A percentile compares a stretch with the other conserved stretches of the same genome.
These are phyloP conservation scores for Cladorrhinum sp. DNA, from an alignment of 2,329 filamentous ascomycete species.

Conservation along the genomic window DNA sequence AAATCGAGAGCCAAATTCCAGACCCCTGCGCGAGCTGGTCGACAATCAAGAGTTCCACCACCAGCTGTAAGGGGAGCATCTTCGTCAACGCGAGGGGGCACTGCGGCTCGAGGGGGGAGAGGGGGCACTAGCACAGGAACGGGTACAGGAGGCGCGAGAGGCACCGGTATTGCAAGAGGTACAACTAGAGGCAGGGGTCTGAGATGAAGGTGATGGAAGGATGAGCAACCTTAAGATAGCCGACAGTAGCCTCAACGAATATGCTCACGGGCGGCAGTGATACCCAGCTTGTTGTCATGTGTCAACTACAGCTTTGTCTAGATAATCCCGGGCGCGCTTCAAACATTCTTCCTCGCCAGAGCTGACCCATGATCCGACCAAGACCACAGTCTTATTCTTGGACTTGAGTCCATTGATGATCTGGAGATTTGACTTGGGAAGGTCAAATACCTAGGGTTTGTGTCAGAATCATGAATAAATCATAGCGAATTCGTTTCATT, in stretches of 20 bases:
- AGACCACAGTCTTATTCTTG: conserved; percentile 59
- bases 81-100: conserved; percentile 34
- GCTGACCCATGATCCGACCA: conserved; percentile 28
- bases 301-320: conserved; percentile 18
- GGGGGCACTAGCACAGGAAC: conserved; percentile 39
- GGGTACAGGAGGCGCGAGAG: conserved; percentile 32
- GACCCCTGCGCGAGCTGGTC: conserved; percentile 41
- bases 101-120: conserved; percentile 36
- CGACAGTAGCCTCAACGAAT: too few relatives aligned
- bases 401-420: conserved; percentile 63
- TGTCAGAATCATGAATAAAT: neutral
- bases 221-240: too few relatives aligned
- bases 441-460: conserved; percentile 48
- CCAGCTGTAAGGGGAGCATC: conserved; percentile 32
- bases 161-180: conserved; percentile 35
- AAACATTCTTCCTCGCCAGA: conserved; percentile 29
- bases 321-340: conserved; percentile 28
- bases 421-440: conserved; percentile 62
- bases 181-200: conserved; percentile 17
- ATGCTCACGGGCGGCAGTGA: too few relatives aligned
- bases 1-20: conserved; percentile 48
- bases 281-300: conserved; percentile 4
- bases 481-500: conserved; percentile 10
- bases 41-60: conserved; percentile 48
- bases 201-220: neutral